These are phyloP conservation scores for Aspergillus taichungensis DNA, from an alignment of 495 filamentous ascomycete species.

Conservation along the genomic window DNA sequence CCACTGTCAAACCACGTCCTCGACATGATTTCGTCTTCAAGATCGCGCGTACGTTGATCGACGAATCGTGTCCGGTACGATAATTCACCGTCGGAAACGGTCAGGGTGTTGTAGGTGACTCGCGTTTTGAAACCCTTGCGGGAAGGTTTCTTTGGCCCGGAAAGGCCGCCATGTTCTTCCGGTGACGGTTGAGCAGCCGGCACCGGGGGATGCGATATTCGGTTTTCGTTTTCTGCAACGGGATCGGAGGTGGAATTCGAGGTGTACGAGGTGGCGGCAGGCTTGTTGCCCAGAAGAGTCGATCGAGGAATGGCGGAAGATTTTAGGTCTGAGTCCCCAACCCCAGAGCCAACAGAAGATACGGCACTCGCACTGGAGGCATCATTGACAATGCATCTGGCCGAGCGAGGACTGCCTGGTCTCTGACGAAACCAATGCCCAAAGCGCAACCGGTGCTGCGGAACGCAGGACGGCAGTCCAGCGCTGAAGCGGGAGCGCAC, in stretches of 20 bases:
- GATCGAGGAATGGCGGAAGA: neutral
- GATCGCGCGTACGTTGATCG: too few species aligned
- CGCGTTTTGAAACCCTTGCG: too few species aligned
- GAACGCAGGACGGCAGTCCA: slow-evolving; percentile 18
- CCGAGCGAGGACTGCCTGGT: neutral
- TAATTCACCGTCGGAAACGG: too few species aligned
- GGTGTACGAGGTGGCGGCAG: too few species aligned
- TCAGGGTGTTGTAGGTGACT: too few species aligned
- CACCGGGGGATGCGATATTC: neutral
- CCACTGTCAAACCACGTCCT: slow-evolving; percentile 11
- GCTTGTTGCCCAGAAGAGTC: too few species aligned
- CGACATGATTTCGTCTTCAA: neutral
- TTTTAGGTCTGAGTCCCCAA: neutral
- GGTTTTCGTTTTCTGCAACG: neutral
- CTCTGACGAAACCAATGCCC: slow-evolving; percentile 17
- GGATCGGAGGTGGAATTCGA: too few species aligned
- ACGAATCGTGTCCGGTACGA: too few species aligned
- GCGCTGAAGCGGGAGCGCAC: slow-evolving; percentile 23
- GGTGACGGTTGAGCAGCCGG: too few species aligned
- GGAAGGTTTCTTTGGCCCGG: too few species aligned
- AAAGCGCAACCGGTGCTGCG: slow-evolving; percentile 15
- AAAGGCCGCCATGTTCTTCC: too few species aligned
- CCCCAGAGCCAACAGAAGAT: neutral
- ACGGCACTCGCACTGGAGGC: slow-evolving; percentile 8
- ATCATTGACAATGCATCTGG: slow-evolving; percentile 12